Evolutionary conservation across 495 filamentous ascomycete species (phyloP), one percentile per base, ranked within the genome.

Genomic region (Cudoniella acicularis): DNA sequence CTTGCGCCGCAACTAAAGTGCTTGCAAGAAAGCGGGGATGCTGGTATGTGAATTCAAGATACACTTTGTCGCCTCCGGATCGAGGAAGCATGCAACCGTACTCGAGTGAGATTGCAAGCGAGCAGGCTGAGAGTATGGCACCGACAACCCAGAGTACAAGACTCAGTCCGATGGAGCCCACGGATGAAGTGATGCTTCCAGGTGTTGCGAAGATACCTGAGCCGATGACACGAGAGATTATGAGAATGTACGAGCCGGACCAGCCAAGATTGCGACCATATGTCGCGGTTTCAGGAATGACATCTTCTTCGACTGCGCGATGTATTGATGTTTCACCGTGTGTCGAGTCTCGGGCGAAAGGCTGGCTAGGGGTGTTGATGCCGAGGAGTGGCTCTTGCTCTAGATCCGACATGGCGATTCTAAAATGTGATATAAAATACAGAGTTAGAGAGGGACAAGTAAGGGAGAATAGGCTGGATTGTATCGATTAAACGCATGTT

Each of bases 141-240:
- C 87, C 87, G 0, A 80, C 73, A 2, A 87, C 54, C 88, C 87
- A 92, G 20, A 90, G 62, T 17, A 80, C 57, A 2, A 91, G 63
- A 0, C 83, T 79, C 16, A 89, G 69, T 1, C 87, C 88, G 3
- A 88, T 72, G 59, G 87, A 90, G 0, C 88, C 87, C 9, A 83
- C 79, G 0, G 84, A 83, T 23, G 78, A 75, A n/a, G 85, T 72
- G 55, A 92, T 88, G 11, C 80, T 76, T 10, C 87, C 87, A 0
- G 87, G 87, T 0, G 85, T 89, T 2, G 87, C 86, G 65, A 91
- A 92, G 60, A 92, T 88, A 24, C 87, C 88, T 63, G 79, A 83
- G 0, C 89, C 89, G 53, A 92, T 85, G 1, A 92, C 30, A 13
- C 30, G 30, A 13, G 86, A 89, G 48, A 90, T 83, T 50, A 86